Base-by-base conservation (phyloP, 495 filamentous ascomycete genomes). In the Trichocladium uniseriatum region DNA sequence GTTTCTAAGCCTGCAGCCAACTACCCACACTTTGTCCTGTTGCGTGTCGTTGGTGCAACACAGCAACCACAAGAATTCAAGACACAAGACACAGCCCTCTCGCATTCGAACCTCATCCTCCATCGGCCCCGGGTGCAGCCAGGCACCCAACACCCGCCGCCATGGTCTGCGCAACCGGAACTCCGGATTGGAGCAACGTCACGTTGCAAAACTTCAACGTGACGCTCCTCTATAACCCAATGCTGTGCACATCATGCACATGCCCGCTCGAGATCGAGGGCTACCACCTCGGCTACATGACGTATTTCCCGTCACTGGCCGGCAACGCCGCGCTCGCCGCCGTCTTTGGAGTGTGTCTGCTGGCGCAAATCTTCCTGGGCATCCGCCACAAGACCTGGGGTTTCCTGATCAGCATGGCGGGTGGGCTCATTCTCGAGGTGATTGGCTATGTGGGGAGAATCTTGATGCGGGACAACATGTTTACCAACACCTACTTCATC, bases 271-370 rank as follows among this genome's bases (percentile, higher is more conserved):
- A 36, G n/a, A 42, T 52, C 21, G 38, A 52, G 7, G 50, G 50
- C 37, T 16, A 20, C 36, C n/a, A 29, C 5, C 16, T 46, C 18
- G 50, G 50, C 19, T 18, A 13, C 37, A 52, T 47, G 43, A 13
- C 37, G 1, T 64, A 63, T 34, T 54, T 54, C 39, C 60, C 62
- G 41, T 54, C 49, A 19, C 36, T 63, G 2, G 51, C 46, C 10
- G 57, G 57, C 15, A 67, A 67, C 47, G 58, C 55, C 24, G 13
- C 54, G 28, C 65, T 63, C 20, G 45, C 60, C 20, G 53, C 56
- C 20, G 21, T 62, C 40, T 67, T 67, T 41, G 43, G 43, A 19
- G 18, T 60, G 19, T 56, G 53, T 14, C 36, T 62, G 31, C 46
- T 66, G 20, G 34, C 43, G 6, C 57, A 52, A 34, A 14, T 58